A percentile compares a stretch with the other conserved stretches of the same genome.
phyloP scores from a whole-genome alignment of 2,329 filamentous ascomycete genomes.

The Alternaria ventricosa region DNA sequence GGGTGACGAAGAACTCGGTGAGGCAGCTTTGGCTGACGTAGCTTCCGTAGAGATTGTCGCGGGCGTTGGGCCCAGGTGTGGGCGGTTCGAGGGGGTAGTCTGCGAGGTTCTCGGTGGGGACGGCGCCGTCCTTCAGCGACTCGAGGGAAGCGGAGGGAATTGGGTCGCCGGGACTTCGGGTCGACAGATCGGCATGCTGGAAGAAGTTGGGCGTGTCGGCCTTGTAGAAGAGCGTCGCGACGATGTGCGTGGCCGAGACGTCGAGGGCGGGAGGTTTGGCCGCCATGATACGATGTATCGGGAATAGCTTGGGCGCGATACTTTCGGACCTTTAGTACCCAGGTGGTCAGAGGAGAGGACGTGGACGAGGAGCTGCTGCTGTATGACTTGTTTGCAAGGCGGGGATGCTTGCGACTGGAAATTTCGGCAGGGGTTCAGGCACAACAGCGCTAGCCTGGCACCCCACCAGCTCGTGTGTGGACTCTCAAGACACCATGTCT shows the following conservation, averaged over 20 bases:
- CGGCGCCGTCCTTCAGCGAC: constrained; percentile 53
- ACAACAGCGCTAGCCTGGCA: neutral
- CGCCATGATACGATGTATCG: constrained; percentile 14
- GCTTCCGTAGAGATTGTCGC: constrained; percentile 62
- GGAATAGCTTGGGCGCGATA: neutral
- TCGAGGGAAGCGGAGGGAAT: constrained; percentile 43
- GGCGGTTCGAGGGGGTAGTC: constrained; percentile 63
- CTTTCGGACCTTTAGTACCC: neutral
- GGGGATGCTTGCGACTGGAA: neutral
- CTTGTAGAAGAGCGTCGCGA: constrained; percentile 50
- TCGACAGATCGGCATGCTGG: constrained; percentile 57
- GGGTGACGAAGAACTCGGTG: constrained; percentile 61
- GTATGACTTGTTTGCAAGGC: neutral
- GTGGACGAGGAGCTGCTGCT: neutral
- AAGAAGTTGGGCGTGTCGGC: constrained; percentile 46
- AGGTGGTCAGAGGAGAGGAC: neutral
- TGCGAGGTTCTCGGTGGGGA: constrained; percentile 58
- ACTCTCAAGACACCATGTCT: neutral
- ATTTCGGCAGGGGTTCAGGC: constrained; percentile 8
- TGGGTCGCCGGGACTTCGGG: constrained; percentile 39
- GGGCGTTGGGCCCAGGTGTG: constrained; percentile 60
- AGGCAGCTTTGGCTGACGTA: constrained; percentile 63
- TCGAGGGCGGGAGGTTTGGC: constrained; percentile 25
- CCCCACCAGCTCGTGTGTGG: neutral
- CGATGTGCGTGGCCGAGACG: constrained; percentile 32